Evolutionary conservation across 805 yeast genomes (phyloP), one percentile per base, ranked within the genome.

Genomic region (Jamesozyma hellenica): DNA sequence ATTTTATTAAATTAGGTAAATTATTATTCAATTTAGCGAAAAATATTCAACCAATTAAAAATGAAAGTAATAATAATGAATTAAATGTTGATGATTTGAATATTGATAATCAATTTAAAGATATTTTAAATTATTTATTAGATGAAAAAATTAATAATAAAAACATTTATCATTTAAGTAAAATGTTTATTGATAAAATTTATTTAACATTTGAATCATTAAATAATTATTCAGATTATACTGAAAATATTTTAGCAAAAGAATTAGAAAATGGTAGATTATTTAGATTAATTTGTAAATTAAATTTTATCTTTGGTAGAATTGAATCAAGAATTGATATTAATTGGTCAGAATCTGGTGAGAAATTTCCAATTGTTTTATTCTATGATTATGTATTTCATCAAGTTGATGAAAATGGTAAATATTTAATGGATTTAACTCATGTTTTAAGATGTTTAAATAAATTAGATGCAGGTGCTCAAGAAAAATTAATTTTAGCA

Each of bases 241-340:
- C 72, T 48, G 88, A 82, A 55, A 63, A 73, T 3, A 74, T 72
- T 44, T 62, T 92, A 30, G 58, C 75, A 13, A 70, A 72, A 40
- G 97, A 90, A 58, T 63, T 88, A 19, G 97, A 92, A 58, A 92
- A 92, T 59, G 92, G 83, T 3, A 69, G 97, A 43, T 63, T 92
- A 25, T 86, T 90, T 49, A 70, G 97, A 43, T 67, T 92, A 32
- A 65, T 90, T 54, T 68, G 87, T 42, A 92, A 92, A 65, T 64
- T 92, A 32, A 85, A 83, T 54, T 81, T 80, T 48, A 75, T 86
- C 21, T 67, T 79, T 42, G 88, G 82, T 45, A 69, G 90, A 45
- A 83, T 90, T 10, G 90, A 81, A 48, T 67, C 65, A 31, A 69
- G 69, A 19, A 66, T 71, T 38, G 77, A 73, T 48, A 60, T 66